Evolutionary conservation across 108 stramenopile species (phyloP).

Genomic region (Skeletonema menzelii): DNA sequence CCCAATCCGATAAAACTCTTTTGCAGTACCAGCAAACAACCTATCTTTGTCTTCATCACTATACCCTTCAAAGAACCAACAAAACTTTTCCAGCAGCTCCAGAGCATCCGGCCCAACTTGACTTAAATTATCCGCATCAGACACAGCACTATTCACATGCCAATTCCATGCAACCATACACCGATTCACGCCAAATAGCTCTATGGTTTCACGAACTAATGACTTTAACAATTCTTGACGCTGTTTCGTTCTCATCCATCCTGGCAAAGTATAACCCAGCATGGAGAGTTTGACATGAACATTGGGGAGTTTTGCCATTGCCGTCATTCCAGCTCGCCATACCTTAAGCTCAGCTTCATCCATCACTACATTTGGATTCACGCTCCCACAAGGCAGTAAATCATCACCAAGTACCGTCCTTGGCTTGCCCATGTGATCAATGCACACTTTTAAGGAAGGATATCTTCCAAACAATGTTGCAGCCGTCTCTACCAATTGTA

Average conservation of each 20-base stretch:
- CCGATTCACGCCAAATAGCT: conserved; percentile 63
- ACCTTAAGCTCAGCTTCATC: conserved; percentile 50
- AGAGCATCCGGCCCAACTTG: conserved; percentile 63
- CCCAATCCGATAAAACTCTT: conserved; percentile 51
- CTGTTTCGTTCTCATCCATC: conserved; percentile 60
- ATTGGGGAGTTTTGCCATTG: conserved; percentile 64
- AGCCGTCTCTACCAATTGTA: conserved; percentile 63
- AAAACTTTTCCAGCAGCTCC: conserved; percentile 49
- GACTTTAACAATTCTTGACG: conserved; percentile 41
- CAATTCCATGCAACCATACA: conserved; percentile 84
- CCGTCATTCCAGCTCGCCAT: conserved; percentile 73
- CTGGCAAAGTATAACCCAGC: conserved; percentile 80
- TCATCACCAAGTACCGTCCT: conserved; percentile 50
- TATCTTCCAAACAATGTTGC: conserved; percentile 49
- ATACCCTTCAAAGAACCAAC: conserved; percentile 55
- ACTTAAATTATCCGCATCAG: conserved; percentile 58
- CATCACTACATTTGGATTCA: conserved; percentile 28
- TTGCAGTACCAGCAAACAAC: conserved; percentile 63
- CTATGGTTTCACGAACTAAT: conserved; percentile 62
- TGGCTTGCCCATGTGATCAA: conserved; percentile 80
- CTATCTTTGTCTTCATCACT: conserved; percentile 50
- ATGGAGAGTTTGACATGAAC: conserved; percentile 77
- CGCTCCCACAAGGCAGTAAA: conserved; percentile 25
- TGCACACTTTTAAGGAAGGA: conserved; percentile 60
- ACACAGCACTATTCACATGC: conserved; percentile 60